Evolutionary conservation across 75 land plant species (phyloP), one percentile per base, ranked within the genome.

Genomic region (Larix kaempferi): DNA sequence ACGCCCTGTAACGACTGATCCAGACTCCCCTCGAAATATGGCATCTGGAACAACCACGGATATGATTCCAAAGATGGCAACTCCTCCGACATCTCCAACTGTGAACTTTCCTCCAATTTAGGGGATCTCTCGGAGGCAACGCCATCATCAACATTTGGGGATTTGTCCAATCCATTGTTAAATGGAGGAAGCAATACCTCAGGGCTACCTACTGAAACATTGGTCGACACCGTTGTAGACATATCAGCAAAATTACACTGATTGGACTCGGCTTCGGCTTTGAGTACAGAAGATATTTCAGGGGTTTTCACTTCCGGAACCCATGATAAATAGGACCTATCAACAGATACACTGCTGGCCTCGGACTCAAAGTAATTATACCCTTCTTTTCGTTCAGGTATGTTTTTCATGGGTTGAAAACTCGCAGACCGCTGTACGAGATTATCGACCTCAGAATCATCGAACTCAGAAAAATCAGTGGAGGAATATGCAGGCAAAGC

Each of bases 1-100:
- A 65, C 19, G 8, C 69, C 69, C 39, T 65, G 69, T 21, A 65
- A 8, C 21, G 69, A 65, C 69, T 65, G 69, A 65, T 65, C 69
- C 69, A 35, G 33, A 21, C n/a, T 33, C 35, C 69, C 69, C 17
- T 65, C 69, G 35, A 65, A 65, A 65, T 65, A 65, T 16, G 5
- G 66, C 69, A 65, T 5, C 69, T 65, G 69, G 35, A 16, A 65
- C 17, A 25, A 65, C 69, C 69, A 65, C 10, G 19, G 16, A 8
- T 65, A 65, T 35, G 69, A 37, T 21, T 65, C 69, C 41, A 65
- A 17, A 5, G 69, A 35, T 2, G 39, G 69, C 35, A 65, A 21
- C 7, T 65, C 69, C 69, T 65, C 39, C 4, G 37, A 35, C 33
- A 65, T 17, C 41, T 35, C 41, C 69, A 65, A 37, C 69, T 65